Conservation (phyloP, 2,329 filamentous ascomycete genomes). For the Hypomyces perniciosus region DNA sequence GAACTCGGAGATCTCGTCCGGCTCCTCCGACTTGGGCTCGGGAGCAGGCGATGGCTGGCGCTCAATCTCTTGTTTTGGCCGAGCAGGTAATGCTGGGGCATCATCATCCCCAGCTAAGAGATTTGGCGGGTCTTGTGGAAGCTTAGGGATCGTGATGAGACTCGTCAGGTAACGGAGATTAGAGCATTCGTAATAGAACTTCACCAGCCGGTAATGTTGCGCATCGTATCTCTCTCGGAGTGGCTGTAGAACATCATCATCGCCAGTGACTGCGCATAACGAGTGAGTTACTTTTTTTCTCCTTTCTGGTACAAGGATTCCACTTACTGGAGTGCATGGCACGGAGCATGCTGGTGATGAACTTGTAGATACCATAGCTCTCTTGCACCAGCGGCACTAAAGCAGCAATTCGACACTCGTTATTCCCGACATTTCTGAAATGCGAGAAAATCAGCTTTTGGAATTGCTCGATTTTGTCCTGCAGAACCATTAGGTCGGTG, state of each 20-base stretch:
- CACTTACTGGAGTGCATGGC: constrained; percentile 89
- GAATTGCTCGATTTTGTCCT: constrained; percentile 97
- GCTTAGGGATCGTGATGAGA: constrained; percentile 90
- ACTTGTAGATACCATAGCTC: constrained; percentile 99
- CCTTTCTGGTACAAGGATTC: neutral
- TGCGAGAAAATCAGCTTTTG: constrained; percentile 98
- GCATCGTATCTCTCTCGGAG: constrained; percentile 86
- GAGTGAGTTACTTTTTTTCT: constrained; percentile 15
- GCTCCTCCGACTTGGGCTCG: constrained; percentile 66
- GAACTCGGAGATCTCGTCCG: constrained; percentile 93
- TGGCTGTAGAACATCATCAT: constrained; percentile 86
- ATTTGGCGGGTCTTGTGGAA: constrained; percentile 90
- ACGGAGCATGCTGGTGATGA: constrained; percentile 97
- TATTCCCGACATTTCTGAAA: constrained; percentile 85
- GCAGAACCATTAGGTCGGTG: constrained; percentile 88
- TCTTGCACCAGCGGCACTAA: constrained; percentile 91
- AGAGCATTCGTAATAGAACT: constrained; percentile 99
- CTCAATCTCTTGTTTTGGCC: constrained; percentile 71
- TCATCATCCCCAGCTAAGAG: constrained; percentile 79
- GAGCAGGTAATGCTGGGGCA: constrained; percentile 73
- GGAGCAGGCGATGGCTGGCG: constrained; percentile 60
- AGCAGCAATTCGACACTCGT: constrained; percentile 93
- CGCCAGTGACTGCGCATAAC: constrained; percentile 65
- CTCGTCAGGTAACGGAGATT: constrained; percentile 95
- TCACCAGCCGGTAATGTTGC: constrained; percentile 91